phyloP scores from a whole-genome alignment of 176 grass and related monocot genomes.

The Oryza officinalis region DNA sequence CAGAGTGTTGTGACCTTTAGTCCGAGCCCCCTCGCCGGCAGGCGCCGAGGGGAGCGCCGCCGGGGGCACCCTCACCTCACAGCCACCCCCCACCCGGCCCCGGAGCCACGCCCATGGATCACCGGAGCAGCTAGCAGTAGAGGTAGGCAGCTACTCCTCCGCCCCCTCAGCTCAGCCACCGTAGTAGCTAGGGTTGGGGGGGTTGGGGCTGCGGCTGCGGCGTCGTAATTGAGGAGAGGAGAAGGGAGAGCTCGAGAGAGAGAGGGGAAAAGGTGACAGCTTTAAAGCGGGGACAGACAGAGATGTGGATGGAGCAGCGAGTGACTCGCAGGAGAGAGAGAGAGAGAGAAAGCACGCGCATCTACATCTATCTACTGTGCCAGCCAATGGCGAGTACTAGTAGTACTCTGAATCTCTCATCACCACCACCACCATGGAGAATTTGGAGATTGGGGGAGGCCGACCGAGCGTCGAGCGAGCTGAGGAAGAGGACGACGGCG shows the following conservation, averaged over 20 bases:
- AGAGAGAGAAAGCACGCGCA: not conserved
- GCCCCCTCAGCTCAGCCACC: too few species aligned
- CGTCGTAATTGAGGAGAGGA: constrained; percentile 27
- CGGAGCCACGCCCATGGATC: constrained; percentile 30
- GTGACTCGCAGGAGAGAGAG: not conserved
- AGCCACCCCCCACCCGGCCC: not conserved
- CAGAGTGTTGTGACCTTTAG: not conserved
- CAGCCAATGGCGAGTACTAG: not conserved
- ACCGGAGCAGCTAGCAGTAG: not conserved
- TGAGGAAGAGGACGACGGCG: not conserved
- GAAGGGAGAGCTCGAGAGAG: not conserved
- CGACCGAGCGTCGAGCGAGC: not conserved
- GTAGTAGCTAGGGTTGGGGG: not conserved
- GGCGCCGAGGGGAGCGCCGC: not conserved
- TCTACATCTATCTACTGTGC: not conserved
- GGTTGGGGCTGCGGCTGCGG: not conserved
- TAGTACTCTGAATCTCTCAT: too few species aligned
- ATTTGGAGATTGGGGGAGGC: too few species aligned
- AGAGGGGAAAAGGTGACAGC: constrained; percentile 63
- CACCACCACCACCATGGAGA: not conserved
- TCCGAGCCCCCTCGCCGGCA: not conserved
- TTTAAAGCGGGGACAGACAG: constrained; percentile 63
- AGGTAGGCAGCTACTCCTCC: not conserved
- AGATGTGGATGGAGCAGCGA: constrained; percentile 45
- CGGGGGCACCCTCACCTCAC: not conserved